Percentiles rank a stretch among this genome's conserved stretches.
Evolutionary conservation across 1,139 yeast genomes (phyloP).

Genomic region (Pichia sp.): DNA sequence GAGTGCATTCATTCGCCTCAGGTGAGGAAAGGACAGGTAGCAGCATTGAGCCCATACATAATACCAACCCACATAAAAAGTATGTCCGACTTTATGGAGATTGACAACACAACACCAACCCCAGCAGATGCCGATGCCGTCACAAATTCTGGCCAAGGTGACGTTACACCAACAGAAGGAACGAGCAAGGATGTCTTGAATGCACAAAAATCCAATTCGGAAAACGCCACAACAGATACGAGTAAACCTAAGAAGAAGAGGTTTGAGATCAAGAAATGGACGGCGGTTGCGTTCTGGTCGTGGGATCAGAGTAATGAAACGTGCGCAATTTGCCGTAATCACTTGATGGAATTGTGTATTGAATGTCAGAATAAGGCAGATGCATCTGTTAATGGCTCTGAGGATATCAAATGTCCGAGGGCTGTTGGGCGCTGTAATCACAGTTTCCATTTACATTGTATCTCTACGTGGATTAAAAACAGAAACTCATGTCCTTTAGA

Average conservation of each 20-base stretch:
- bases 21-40: too few species aligned
- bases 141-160: too few species aligned
- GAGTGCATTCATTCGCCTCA: too few species aligned
- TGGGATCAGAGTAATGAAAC: conserved; percentile 91
- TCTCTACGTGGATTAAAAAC: conserved; percentile 93
- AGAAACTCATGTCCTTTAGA: conserved; percentile 97
- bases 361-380: conserved; percentile 51
- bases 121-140: conserved; percentile 8
- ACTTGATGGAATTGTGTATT: conserved; percentile 97
- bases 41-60: too few species aligned
- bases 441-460: conserved; percentile 93
- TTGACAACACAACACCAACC: conserved; percentile 12
- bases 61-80: too few species aligned
- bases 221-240: conserved; percentile 21
- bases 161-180: background rate
- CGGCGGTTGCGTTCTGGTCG: conserved; percentile 99
- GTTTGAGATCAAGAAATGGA: conserved; percentile 82
- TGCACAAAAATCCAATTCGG: too few species aligned
- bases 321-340: conserved; percentile 98
- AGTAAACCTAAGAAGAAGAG: conserved; percentile 35
- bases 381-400: conserved; percentile 21
- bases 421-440: conserved; percentile 98
- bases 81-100: conserved; percentile 18
- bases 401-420: conserved; percentile 82
- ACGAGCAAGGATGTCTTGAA: background rate